These are phyloP conservation scores for Phialophora macrospora DNA, from an alignment of 2,329 filamentous ascomycete genomes.

Conservation along the genomic window DNA sequence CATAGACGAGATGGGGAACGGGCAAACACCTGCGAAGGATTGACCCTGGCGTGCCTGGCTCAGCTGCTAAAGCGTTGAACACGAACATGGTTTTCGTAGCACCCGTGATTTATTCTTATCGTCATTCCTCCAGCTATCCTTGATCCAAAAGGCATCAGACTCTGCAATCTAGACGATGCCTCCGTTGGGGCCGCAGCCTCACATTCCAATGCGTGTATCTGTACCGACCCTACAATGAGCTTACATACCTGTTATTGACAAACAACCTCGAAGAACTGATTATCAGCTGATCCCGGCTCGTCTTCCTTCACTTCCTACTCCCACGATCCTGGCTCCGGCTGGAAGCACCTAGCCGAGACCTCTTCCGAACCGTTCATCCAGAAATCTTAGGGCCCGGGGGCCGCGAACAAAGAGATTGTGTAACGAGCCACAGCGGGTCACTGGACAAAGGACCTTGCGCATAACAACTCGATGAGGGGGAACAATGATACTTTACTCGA, in stretches of 20 bases:
- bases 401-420: conserved; percentile 29
- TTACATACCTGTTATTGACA: conserved; percentile 4
- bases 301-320: not conserved
- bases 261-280: not conserved
- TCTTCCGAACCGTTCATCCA: conserved; percentile 2
- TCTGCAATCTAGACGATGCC: conserved; percentile 16
- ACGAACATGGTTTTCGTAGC: conserved; percentile 13
- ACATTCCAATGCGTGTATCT: conserved; percentile 27
- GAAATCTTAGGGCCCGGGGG: not conserved
- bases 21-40: not conserved
- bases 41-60: not conserved
- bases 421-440: conserved; percentile 16
- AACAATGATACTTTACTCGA: conserved; percentile 27
- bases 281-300: not conserved
- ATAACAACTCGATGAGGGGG: conserved; percentile 30
- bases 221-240: conserved; percentile 6
- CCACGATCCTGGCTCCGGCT: conserved; percentile 3
- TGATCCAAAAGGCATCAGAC: not conserved
- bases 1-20: not conserved
- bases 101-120: conserved; percentile 12
- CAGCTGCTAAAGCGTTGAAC: not conserved
- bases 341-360: conserved; percentile 27
- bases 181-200: conserved; percentile 13
- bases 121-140: not conserved
- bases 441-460: conserved; percentile 4